phyloP scores from a whole-genome alignment of 495 filamentous ascomycete genomes.

The Arthonia radiata region DNA sequence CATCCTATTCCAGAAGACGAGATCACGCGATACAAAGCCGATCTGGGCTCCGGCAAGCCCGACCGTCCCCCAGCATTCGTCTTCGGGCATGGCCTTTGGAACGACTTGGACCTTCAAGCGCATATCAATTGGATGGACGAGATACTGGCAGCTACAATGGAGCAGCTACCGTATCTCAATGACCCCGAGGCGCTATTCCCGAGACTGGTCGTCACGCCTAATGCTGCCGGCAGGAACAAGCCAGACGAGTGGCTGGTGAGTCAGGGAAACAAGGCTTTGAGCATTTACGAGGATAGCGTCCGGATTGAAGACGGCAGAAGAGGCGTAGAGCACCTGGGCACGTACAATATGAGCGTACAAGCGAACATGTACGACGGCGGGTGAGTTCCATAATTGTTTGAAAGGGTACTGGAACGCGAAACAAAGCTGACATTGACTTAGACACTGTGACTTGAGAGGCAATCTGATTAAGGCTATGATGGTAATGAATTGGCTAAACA shows the following conservation, averaged over 20 bases:
- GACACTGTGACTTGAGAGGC: slow-evolving; percentile 24
- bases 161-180: slow-evolving; percentile 10
- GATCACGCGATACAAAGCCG: slow-evolving; percentile 15
- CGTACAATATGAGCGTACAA: slow-evolving; percentile 29
- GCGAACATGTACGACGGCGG: slow-evolving; percentile 26
- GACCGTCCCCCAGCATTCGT: slow-evolving; percentile 20
- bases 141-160: slow-evolving; percentile 12
- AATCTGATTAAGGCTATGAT: slow-evolving; percentile 31
- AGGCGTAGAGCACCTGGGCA: slow-evolving; percentile 24
- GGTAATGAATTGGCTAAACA: slow-evolving; percentile 27
- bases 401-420: neutral
- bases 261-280: slow-evolving; percentile 26
- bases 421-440: slow-evolving; percentile 1
- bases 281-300: slow-evolving; percentile 22
- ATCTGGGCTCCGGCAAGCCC: slow-evolving; percentile 15
- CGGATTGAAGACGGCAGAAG: slow-evolving; percentile 14
- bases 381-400: slow-evolving; percentile 7
- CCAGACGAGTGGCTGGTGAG: slow-evolving; percentile 24
- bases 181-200: slow-evolving; percentile 10
- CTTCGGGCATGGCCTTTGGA: slow-evolving; percentile 27
- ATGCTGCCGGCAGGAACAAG: slow-evolving; percentile 26
- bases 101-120: slow-evolving; percentile 21
- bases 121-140: slow-evolving; percentile 20
- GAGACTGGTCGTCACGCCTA: slow-evolving; percentile 24
- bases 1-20: slow-evolving; percentile 22